These are phyloP conservation scores for Alnus rubra DNA, from an alignment of 306 rosid genomes.

Conservation along the genomic window DNA sequence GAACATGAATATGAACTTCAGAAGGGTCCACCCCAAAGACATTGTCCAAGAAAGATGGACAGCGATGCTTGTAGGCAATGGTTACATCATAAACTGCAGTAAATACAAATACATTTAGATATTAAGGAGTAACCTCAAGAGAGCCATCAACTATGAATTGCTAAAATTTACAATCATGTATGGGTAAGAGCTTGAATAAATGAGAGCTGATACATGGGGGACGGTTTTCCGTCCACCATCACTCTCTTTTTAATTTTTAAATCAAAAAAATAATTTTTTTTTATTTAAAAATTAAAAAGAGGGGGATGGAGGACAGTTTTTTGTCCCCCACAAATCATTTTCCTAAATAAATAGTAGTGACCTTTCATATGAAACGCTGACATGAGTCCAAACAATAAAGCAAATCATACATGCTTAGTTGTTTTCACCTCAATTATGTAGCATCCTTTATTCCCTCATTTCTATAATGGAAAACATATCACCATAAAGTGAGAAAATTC, in stretches of 20 bases:
- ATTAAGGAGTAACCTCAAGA: not conserved
- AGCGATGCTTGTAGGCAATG: constrained; percentile 61
- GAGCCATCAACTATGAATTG: constrained; percentile 2
- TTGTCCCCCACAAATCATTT: no score
- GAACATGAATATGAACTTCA: constrained; percentile 72
- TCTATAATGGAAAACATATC: not conserved
- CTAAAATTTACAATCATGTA: not conserved
- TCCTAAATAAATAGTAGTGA: not conserved
- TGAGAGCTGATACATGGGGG: no score
- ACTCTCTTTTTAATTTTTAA: no score
- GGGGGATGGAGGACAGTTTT: no score
- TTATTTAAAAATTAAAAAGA: no score
- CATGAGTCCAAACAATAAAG: not conserved
- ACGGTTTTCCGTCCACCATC: no score
- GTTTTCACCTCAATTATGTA: not conserved
- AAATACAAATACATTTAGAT: constrained; percentile 19
- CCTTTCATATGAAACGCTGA: not conserved
- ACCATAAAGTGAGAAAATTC: not conserved
- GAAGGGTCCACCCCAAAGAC: constrained; percentile 72
- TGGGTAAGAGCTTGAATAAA: not conserved
- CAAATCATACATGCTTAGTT: not conserved
- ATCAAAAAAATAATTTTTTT: no score
- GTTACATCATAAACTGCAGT: constrained; percentile 75
- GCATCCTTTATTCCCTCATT: not conserved
- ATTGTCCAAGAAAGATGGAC: constrained; percentile 78